phyloP scores from a whole-genome alignment of 345 rosid genomes.

The Eucalyptus lansdowneana region DNA sequence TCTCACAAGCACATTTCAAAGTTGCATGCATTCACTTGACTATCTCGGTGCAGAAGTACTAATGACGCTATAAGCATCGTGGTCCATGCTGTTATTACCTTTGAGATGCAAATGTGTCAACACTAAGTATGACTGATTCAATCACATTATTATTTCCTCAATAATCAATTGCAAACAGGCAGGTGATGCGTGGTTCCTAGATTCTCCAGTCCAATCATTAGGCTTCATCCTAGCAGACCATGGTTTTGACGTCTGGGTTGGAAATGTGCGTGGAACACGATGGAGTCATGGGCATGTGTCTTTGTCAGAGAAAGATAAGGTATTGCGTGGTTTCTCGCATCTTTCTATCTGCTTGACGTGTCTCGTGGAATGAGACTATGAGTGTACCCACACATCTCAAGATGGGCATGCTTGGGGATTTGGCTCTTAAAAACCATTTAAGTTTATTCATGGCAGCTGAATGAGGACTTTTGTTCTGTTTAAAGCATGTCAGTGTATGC shows the following conservation, averaged over 20 bases:
- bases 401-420: neutral
- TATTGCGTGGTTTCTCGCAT: neutral
- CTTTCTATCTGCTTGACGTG: neutral
- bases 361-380: neutral
- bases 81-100: neutral
- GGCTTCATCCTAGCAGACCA: conserved; percentile 86
- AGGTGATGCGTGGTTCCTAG: conserved; percentile 85
- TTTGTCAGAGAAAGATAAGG: conserved; percentile 63
- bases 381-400: neutral
- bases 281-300: conserved; percentile 78
- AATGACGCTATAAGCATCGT: neutral
- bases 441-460: neutral
- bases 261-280: conserved; percentile 85
- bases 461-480: neutral
- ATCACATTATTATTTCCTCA: neutral
- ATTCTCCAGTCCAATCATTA: conserved; percentile 48
- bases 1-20: neutral
- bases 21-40: neutral
- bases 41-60: neutral
- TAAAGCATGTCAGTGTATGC: neutral
- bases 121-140: neutral
- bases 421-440: neutral
- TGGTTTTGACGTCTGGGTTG: conserved; percentile 93
- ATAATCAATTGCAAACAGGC: conserved; percentile 22
- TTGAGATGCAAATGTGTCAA: neutral